phyloP scores from a whole-genome alignment of 2,329 filamentous ascomycete genomes.

The Fusarium albidum region DNA sequence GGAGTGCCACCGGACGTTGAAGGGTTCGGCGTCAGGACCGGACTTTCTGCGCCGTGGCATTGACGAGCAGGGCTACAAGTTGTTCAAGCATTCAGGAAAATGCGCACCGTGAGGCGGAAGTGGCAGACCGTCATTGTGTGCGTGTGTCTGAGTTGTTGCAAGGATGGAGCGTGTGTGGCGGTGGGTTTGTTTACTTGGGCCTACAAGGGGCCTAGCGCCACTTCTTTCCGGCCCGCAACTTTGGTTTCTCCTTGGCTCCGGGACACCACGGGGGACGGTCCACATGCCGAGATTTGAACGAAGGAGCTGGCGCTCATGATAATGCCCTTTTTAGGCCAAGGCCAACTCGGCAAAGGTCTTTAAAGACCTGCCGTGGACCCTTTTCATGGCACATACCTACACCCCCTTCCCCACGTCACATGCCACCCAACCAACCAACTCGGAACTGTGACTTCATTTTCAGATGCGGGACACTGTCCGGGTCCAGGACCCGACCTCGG shows the following conservation, averaged over 20 bases:
- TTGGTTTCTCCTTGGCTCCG: slow-evolving; percentile 38
- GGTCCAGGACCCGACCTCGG: slow-evolving; percentile 32
- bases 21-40: slow-evolving; percentile 38
- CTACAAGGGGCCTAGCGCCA: slow-evolving; percentile 35
- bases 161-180: slow-evolving; percentile 27
- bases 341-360: slow-evolving; percentile 6
- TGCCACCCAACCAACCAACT: slow-evolving; percentile 28
- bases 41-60: slow-evolving; percentile 43
- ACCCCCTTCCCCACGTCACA: slow-evolving; percentile 39
- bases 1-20: slow-evolving; percentile 47
- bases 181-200: slow-evolving; percentile 43
- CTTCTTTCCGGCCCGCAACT: slow-evolving; percentile 23
- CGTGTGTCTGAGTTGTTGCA: slow-evolving; percentile 24
- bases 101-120: slow-evolving; percentile 23
- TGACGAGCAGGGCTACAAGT: slow-evolving; percentile 29
- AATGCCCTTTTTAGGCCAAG: slow-evolving; percentile 20
- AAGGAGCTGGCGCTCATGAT: slow-evolving; percentile 9
- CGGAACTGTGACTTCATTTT: slow-evolving; percentile 38
- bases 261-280: neutral
- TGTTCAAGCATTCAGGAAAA: slow-evolving; percentile 34
- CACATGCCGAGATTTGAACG: slow-evolving; percentile 11
- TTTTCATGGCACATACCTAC: too few species aligned
- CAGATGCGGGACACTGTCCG: slow-evolving; percentile 35
- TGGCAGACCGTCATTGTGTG: slow-evolving; percentile 27
- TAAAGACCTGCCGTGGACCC: slow-evolving; percentile 3